Evolutionary conservation across 176 grass and related monocot species (phyloP), one percentile per base, ranked within the genome.

Genomic region (Dactylis glomerata): DNA sequence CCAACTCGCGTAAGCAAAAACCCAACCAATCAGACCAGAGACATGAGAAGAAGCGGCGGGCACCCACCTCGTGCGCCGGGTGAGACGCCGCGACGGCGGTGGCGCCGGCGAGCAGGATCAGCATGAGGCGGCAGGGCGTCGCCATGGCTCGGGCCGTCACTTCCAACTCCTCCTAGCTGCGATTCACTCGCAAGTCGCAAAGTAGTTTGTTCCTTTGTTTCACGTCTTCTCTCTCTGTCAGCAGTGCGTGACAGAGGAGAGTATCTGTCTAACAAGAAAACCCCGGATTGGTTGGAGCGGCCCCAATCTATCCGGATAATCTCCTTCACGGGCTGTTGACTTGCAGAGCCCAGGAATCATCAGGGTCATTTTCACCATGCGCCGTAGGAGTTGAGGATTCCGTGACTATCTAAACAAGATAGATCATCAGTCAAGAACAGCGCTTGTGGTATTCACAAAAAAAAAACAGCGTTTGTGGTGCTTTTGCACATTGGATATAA

Each of bases 41-140:
- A 20, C 7, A 13, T 13, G 74, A 83, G 55, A 65, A 5, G 34
- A 7, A 59, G 7, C 82, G 71, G 62, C 50, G 50, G 26, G 31
- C 47, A 73, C 69, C 19, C 24, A 88, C 87, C 82, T 89, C 87
- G 70, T 76, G 59, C 40, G 61, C 61, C 58, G 82, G 88, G 62
- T 85, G 77, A 59, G 88, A 85, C 71, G 61, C 61, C 62, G 67
- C 50, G n/a, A 10, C 62, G 61, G 30, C 68, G 46, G 36, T 33
- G 56, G 28, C 38, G n/a, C n/a, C n/a, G 38, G 19, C 32, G 34
- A 87, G 79, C 56, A 77, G 20, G n/a, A 56, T 7, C 24, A 79
- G 20, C 9, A 80, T 46, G 4, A 83, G 36, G 23, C 49, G 82
- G 58, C 68, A 50, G 59, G 46, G 36, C 28, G 70, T 70, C 69